Conservation (phyloP, 208 protist genomes). For the Leishmania turanica region DNA sequence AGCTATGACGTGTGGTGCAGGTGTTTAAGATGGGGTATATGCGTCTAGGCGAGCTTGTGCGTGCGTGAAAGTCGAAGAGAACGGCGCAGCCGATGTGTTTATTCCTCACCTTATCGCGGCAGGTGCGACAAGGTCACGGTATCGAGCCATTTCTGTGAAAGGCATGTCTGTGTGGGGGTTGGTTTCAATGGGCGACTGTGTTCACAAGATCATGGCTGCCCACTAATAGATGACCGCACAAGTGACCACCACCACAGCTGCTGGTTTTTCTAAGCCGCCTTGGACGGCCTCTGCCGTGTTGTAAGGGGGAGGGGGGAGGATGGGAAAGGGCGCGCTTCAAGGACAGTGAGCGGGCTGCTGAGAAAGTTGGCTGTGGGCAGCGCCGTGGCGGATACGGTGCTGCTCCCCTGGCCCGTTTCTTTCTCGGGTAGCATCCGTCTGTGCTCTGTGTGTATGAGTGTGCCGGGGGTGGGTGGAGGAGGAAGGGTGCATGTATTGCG, state of each 20-base stretch:
- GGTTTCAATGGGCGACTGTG: not conserved
- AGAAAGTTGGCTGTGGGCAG: not conserved
- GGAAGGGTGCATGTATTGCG: not conserved
- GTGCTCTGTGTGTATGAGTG: not conserved
- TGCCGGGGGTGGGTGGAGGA: not conserved
- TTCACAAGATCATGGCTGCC: not conserved
- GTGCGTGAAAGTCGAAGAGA: not conserved
- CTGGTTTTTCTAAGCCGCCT: not conserved
- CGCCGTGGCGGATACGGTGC: not conserved
- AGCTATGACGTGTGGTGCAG: slow-evolving; percentile 31
- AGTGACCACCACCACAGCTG: not conserved
- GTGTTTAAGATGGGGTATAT: not conserved
- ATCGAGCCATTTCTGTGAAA: not conserved
- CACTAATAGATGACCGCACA: not conserved
- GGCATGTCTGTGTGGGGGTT: not conserved
- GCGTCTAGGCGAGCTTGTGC: slow-evolving; percentile 1
- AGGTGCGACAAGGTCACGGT: not conserved
- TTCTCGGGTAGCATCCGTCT: not conserved
- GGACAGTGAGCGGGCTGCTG: not conserved
- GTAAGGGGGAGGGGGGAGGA: not conserved
- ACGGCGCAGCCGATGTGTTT: not conserved
- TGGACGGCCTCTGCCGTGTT: not conserved
- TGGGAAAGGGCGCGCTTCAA: not conserved
- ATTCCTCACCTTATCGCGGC: not conserved
- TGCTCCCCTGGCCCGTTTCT: not conserved